Conservation (phyloP, 73 alveolate genomes). For the Breviolum minutum region DNA sequence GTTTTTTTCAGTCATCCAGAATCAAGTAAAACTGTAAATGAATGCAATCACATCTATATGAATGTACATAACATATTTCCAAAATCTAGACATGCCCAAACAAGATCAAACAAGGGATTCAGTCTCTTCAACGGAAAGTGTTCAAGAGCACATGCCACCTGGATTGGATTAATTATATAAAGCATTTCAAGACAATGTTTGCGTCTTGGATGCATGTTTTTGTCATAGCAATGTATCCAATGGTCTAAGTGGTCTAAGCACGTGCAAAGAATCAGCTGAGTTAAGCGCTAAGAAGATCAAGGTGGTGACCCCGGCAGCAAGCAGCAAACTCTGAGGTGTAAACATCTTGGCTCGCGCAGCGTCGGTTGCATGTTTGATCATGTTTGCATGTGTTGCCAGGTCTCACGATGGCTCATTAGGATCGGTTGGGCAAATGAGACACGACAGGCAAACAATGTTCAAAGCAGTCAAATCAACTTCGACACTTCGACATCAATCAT, state of each 20-base stretch:
- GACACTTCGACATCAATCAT: background rate
- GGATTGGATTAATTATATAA: no score
- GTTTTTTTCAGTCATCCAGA: no score
- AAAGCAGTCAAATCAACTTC: background rate
- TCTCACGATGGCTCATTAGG: background rate
- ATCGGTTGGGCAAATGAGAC: no score
- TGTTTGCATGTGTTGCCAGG: background rate
- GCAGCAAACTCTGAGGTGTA: slow-evolving; percentile 64
- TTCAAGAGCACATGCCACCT: no score
- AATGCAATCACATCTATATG: no score
- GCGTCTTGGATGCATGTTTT: background rate
- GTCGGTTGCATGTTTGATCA: background rate
- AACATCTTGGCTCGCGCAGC: slow-evolving; percentile 29
- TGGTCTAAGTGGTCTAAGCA: background rate
- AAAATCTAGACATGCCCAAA: no score
- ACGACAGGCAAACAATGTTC: background rate
- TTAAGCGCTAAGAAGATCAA: slow-evolving; percentile 3
- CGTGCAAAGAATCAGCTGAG: background rate
- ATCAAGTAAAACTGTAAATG: no score
- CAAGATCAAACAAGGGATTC: no score
- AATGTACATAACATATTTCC: no score
- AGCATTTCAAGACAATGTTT: background rate
- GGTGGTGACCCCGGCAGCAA: slow-evolving; percentile 89
- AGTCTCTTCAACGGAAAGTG: no score
- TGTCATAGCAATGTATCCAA: background rate